Evolutionary conservation across 176 grass and related monocot genomes (phyloP), one percentile per base, ranked within the genome.

Genomic region (Stipa capillata): DNA sequence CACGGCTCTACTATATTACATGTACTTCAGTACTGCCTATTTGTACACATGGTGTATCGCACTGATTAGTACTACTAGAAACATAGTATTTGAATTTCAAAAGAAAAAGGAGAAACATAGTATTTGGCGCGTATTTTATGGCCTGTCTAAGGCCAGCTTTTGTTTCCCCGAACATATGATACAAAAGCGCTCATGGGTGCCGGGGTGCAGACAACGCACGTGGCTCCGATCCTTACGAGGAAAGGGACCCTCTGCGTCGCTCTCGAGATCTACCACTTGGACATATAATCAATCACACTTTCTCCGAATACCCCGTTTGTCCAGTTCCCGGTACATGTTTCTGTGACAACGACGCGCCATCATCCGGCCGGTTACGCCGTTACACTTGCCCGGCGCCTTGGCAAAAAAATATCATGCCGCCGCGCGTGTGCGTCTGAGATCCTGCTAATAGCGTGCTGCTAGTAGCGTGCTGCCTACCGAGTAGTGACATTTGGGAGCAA

Each of bases 181-280:
- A 21, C 15, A 24, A 36, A 78, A 16, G n/a, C 21, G 47, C 5
- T 52, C 18, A 50, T 16, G 18, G 33, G 65, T 37, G 68, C 28
- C 69, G 32, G 9, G 42, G 2, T 51, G 70, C 51, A 25, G 78
- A 48, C 70, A 40, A 24, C 12, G 84, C 70, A 86, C 78, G 60
- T 87, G 62, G 51, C 49, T 25, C 68, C 75, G 43, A 36, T 20
- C 52, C 20, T 39, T 9, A 2, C 6, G 55, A 79, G 27, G 45
- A 65, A 64, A 84, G 73, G 33, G 62, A 77, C 50, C 72, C 18
- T 48, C 70, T 12, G 65, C 74, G 6, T 72, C 74, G 5, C 12
- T 3, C 73, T 69, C 62, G 82, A 59, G 72, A 84, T 84, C 82
- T 13, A 49, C n/a, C n/a, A n/a, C n/a, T n/a, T n/a, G 49, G 73